Conservation (phyloP, 352 stramenopile genomes). For the Globisporangium cystogenes region DNA sequence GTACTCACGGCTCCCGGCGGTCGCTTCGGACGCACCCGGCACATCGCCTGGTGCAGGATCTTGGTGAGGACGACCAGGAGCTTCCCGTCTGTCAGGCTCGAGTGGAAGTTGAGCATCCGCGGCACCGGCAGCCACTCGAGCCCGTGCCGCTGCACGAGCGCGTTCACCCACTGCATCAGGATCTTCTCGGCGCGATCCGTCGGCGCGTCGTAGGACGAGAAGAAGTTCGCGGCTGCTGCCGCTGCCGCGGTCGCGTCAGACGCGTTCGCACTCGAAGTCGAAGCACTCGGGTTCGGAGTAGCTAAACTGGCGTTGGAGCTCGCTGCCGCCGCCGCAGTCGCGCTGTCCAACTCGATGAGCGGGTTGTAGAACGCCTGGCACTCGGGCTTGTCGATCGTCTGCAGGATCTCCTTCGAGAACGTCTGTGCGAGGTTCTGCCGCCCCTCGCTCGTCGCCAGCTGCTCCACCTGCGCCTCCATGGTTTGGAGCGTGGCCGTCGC, state of each 20-base stretch:
- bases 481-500: constrained; percentile 30
- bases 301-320: constrained; percentile 8
- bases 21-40: constrained; percentile 32
- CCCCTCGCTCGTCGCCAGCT: constrained; percentile 53
- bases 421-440: constrained; percentile 55
- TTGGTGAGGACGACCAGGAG: constrained; percentile 53
- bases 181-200: constrained; percentile 65
- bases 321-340: constrained; percentile 2
- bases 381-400: constrained; percentile 60
- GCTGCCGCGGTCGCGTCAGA: not conserved
- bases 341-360: constrained; percentile 36
- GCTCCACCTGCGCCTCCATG: constrained; percentile 56
- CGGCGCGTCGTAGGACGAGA: constrained; percentile 36
- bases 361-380: constrained; percentile 61
- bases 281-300: not conserved
- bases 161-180: constrained; percentile 73
- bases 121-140: constrained; percentile 43
- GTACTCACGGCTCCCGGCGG: constrained; percentile 18
- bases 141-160: constrained; percentile 35
- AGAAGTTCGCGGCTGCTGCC: constrained; percentile 9
- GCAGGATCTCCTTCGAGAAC: constrained; percentile 57
- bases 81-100: constrained; percentile 57
- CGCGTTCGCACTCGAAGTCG: not conserved
- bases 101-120: constrained; percentile 62
- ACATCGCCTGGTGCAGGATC: constrained; percentile 61